phyloP scores from a whole-genome alignment of 495 filamentous ascomycete species.

The Durotheca rogersii region DNA sequence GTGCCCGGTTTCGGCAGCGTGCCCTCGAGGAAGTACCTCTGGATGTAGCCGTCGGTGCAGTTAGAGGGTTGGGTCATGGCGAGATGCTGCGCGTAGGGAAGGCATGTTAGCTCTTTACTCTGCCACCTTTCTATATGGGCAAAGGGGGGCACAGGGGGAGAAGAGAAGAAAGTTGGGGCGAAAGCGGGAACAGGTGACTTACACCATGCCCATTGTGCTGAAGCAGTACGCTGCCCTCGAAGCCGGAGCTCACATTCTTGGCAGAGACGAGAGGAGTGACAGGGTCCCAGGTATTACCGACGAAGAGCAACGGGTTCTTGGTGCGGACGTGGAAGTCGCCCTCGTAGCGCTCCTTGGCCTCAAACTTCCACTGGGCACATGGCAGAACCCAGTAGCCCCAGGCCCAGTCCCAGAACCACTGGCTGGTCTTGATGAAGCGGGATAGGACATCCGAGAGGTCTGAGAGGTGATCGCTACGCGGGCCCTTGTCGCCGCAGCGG shows the following conservation, averaged over 20 bases:
- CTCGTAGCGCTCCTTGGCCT: slow-evolving; percentile 45
- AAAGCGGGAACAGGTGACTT: slow-evolving; percentile 33
- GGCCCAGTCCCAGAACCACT: slow-evolving; percentile 23
- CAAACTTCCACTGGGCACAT: slow-evolving; percentile 47
- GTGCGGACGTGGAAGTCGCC: slow-evolving; percentile 46
- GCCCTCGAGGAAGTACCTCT: slow-evolving; percentile 20
- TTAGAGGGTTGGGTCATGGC: slow-evolving; percentile 16
- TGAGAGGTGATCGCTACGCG: slow-evolving; percentile 11
- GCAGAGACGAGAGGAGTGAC: slow-evolving; percentile 51
- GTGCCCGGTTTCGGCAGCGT: slow-evolving; percentile 6
- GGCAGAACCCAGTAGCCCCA: slow-evolving; percentile 22
- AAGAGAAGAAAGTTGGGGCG: not conserved
- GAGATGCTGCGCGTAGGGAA: slow-evolving; percentile 1
- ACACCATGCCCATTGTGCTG: slow-evolving; percentile 58
- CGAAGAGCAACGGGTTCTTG: slow-evolving; percentile 45
- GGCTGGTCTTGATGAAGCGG: slow-evolving; percentile 6
- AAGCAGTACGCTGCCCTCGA: slow-evolving; percentile 55
- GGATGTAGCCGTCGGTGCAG: slow-evolving; percentile 15
- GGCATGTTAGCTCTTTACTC: not conserved
- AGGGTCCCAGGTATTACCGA: slow-evolving; percentile 47
- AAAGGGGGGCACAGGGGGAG: not conserved
- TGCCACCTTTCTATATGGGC: not conserved
- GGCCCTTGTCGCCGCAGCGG: slow-evolving; percentile 31
- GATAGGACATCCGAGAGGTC: slow-evolving; percentile 21
- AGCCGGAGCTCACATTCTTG: slow-evolving; percentile 49